These are phyloP conservation scores for Trypanosoma lewisi DNA, from an alignment of 208 protist genomes.

Conservation along the genomic window DNA sequence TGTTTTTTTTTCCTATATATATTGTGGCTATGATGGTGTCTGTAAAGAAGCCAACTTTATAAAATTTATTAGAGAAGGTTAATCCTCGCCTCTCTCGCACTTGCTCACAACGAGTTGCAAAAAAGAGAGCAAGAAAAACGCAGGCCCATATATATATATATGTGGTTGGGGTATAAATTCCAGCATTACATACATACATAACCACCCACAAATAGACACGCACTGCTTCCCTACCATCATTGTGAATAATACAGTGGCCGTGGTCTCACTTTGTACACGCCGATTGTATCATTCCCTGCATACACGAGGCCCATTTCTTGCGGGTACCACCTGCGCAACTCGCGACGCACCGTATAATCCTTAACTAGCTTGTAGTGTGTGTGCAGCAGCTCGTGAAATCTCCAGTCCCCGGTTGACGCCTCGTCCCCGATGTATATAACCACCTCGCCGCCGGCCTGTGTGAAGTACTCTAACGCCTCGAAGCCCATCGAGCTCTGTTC, in stretches of 20 bases:
- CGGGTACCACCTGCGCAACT: conserved; percentile 83
- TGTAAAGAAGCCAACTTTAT: no score
- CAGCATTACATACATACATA: not conserved
- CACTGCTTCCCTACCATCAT: conserved; percentile 22
- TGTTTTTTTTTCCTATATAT: not conserved
- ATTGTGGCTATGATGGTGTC: not conserved
- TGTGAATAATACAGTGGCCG: conserved; percentile 30
- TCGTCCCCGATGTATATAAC: conserved; percentile 90
- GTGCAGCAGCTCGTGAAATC: conserved; percentile 84
- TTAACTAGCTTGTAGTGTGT: conserved; percentile 80
- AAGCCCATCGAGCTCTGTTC: conserved; percentile 92
- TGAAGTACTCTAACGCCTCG: conserved; percentile 87
- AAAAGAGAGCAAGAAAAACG: conserved; percentile 17
- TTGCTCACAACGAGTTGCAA: not conserved
- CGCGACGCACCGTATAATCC: conserved; percentile 79
- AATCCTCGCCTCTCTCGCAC: no score
- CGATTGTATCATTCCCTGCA: conserved; percentile 87
- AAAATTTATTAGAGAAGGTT: no score
- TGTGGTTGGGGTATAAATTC: no score
- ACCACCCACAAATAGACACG: not conserved
- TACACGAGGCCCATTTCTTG: conserved; percentile 90
- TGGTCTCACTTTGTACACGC: conserved; percentile 76
- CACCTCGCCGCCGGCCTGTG: conserved; percentile 54
- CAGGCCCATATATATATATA: no score
- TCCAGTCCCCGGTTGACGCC: conserved; percentile 84